These are phyloP conservation scores for Talaromyces sp. DNA, from an alignment of 2,329 filamentous ascomycete genomes.

Conservation along the genomic window DNA sequence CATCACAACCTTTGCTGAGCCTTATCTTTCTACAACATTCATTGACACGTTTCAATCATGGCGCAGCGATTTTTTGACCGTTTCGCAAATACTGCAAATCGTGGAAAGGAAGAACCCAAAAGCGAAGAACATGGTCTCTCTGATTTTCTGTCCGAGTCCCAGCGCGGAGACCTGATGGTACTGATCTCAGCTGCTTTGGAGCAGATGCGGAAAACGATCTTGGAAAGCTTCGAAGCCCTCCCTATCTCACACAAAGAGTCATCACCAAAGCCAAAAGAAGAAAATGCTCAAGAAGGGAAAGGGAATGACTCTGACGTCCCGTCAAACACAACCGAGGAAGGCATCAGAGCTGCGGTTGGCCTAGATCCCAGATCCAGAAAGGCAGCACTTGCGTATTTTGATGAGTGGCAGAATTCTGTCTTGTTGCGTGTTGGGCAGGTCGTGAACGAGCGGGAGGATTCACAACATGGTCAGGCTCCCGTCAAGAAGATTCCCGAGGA, in stretches of 20 bases:
- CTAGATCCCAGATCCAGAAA: constrained; percentile 27
- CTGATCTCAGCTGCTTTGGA: constrained; percentile 39
- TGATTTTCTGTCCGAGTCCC: constrained; percentile 39
- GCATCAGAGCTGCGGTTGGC: background rate
- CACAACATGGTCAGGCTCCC: constrained; percentile 33
- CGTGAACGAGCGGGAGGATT: constrained; percentile 49
- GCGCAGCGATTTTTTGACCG: background rate
- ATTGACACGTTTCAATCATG: constrained; percentile 23
- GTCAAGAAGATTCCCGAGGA: constrained; percentile 20
- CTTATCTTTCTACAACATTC: background rate
- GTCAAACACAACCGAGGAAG: background rate
- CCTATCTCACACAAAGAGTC: constrained; percentile 20
- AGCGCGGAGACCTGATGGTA: constrained; percentile 42
- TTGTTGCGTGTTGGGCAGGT: constrained; percentile 68
- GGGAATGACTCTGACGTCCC: background rate
- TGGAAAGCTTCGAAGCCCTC: constrained; percentile 36
- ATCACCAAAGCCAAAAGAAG: constrained; percentile 26
- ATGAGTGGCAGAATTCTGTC: constrained; percentile 73
- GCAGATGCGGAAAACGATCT: constrained; percentile 39
- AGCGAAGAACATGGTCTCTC: constrained; percentile 39
- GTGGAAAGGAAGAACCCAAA: constrained; percentile 14
- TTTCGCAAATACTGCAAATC: constrained; percentile 17
- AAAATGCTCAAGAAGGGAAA: constrained; percentile 24
- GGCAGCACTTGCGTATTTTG: constrained; percentile 66
- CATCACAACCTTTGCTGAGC: background rate